phyloP scores from a whole-genome alignment of 331 rosid species.

The Malus hybrid region DNA sequence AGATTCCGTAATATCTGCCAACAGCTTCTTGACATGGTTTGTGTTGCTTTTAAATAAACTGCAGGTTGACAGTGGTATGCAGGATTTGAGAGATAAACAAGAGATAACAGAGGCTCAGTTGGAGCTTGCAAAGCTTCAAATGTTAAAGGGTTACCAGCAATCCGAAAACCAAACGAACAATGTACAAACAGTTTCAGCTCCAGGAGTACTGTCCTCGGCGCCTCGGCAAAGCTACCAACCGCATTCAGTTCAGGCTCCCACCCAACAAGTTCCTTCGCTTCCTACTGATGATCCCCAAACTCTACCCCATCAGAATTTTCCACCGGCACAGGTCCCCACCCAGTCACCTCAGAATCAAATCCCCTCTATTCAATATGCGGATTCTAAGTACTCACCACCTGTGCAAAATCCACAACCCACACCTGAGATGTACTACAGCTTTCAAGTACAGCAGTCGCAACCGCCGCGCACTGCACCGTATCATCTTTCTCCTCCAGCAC shows the following conservation, averaged over 20 bases:
- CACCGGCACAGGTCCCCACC: constrained; percentile 5
- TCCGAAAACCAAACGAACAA: constrained; percentile 5
- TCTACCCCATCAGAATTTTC: constrained; percentile 4
- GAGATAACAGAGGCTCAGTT: constrained; percentile 27
- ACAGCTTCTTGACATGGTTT: constrained; percentile 1
- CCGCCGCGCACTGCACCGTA: constrained; percentile 12
- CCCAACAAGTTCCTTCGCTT: constrained; percentile 10
- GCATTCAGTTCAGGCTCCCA: constrained; percentile 2
- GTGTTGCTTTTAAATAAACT: not conserved
- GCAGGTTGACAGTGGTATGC: constrained; percentile 30
- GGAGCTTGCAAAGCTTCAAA: constrained; percentile 27
- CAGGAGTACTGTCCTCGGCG: constrained; percentile 2
- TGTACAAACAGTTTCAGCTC: not conserved
- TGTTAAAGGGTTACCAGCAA: constrained; percentile 4
- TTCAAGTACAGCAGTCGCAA: constrained; percentile 17
- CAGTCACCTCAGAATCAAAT: constrained; percentile 13
- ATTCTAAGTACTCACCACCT: constrained; percentile 13
- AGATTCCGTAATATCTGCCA: not conserved
- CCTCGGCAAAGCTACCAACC: constrained; percentile 19
- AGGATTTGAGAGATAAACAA: constrained; percentile 32
- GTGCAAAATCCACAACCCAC: constrained; percentile 11
- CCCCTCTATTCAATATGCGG: constrained; percentile 3
- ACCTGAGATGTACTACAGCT: constrained; percentile 8
- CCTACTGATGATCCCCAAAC: constrained; percentile 7
- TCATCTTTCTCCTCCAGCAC: constrained; percentile 9